phyloP scores from a whole-genome alignment of 345 rosid species.

The Citrus cavaleriei region DNA sequence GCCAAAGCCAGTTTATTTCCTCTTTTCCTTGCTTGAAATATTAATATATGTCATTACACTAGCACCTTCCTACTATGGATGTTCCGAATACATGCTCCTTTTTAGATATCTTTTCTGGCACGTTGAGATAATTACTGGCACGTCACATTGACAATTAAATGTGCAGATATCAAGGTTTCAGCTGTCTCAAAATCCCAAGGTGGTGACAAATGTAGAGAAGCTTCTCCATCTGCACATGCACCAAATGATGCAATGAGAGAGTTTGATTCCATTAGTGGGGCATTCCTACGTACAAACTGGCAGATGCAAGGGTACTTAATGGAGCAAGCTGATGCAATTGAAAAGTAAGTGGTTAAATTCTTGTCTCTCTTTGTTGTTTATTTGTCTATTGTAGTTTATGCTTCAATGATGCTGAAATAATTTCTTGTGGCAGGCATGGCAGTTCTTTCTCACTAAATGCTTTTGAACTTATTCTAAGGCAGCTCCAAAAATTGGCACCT shows the following conservation, averaged over 20 bases:
- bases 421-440: constrained; percentile 57
- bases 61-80: background rate
- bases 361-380: background rate
- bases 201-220: constrained; percentile 38
- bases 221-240: constrained; percentile 32
- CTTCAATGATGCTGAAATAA: background rate
- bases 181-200: constrained; percentile 42
- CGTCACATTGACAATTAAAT: constrained; percentile 15
- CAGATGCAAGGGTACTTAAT: constrained; percentile 87
- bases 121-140: background rate
- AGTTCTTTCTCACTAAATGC: constrained; percentile 64
- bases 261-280: constrained; percentile 36
- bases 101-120: background rate
- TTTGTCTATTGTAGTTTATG: background rate
- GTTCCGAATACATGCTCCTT: background rate
- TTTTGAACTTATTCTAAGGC: constrained; percentile 59
- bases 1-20: background rate
- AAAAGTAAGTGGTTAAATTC: constrained; percentile 45
- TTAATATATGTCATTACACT: background rate
- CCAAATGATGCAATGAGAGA: constrained; percentile 34
- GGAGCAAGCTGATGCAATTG: constrained; percentile 86
- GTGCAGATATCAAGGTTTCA: constrained; percentile 57
- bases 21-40: background rate
- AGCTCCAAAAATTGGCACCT: constrained; percentile 84
- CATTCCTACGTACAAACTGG: constrained; percentile 68